Evolutionary conservation across 208 protist species (phyloP).

Genomic region (Wallacemonas rigidus): DNA sequence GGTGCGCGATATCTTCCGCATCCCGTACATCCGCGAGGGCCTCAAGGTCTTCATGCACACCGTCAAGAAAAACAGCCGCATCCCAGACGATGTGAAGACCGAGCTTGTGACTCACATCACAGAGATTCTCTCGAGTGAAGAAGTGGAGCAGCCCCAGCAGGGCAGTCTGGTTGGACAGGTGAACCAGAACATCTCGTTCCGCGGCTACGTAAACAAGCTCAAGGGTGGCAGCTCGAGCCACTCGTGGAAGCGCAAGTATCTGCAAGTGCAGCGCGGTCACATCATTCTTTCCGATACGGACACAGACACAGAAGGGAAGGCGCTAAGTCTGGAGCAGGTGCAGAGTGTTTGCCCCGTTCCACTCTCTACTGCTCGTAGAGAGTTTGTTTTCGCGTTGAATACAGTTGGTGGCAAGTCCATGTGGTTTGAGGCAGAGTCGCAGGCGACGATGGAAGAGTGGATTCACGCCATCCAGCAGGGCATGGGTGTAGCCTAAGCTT

Average conservation of each 20-base stretch:
- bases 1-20: constrained; percentile 69
- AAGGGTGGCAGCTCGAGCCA: constrained; percentile 56
- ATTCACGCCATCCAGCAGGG: constrained; percentile 75
- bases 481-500: constrained; percentile 62
- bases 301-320: constrained; percentile 70
- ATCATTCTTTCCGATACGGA: constrained; percentile 80
- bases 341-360: constrained; percentile 81
- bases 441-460: constrained; percentile 83
- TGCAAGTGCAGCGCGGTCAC: constrained; percentile 71
- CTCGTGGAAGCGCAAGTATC: constrained; percentile 73
- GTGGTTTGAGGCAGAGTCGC: constrained; percentile 77
- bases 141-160: constrained; percentile 22
- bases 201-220: constrained; percentile 74
- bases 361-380: constrained; percentile 46
- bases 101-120: constrained; percentile 60
- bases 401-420: constrained; percentile 84
- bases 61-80: constrained; percentile 77
- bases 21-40: constrained; percentile 77
- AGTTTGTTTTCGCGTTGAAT: constrained; percentile 83
- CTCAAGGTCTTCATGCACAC: constrained; percentile 84
- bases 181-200: constrained; percentile 69
- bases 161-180: constrained; percentile 60
- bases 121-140: constrained; percentile 63
- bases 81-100: constrained; percentile 61
- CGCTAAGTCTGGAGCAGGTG: constrained; percentile 77